Evolutionary conservation across 2,329 filamentous ascomycete species (phyloP), one percentile per base, ranked within the genome.

Genomic region (Verticillium isaacii): DNA sequence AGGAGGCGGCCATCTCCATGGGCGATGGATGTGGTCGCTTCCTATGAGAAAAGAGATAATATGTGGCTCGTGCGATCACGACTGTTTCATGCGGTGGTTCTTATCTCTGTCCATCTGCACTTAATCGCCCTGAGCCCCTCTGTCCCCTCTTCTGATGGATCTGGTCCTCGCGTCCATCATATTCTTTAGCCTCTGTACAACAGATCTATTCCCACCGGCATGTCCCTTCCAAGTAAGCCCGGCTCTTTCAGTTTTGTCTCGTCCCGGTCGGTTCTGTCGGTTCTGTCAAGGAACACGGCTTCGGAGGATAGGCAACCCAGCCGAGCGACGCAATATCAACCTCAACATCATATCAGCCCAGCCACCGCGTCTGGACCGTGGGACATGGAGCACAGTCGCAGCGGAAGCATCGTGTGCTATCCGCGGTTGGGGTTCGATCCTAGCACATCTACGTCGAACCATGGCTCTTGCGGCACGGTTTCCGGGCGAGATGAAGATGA

Each of bases 401-500:
- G 23, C 17, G 41, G 41, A n/a, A 56, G 19, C 39, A 54, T 15
- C 34, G 61, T 61, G 17, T 61, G 61, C 9, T 63, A 59, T 54
- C 52, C 56, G 17, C 19, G 41, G 32, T 56, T 60, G 7, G 58
- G 57, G 12, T 63, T 62, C 23, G 62, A 66, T 45, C 50, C 62
- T 54, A 62, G 60, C 29, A 56, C 64, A 15, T 63, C 61, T 9
- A 60, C 58, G 9, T 54, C 55, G 32, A 58, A 64, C 25, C 55
- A 59, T 41, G 64, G 66, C 37, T 62, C 56, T 32, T 71, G 75
- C 57, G 77, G 74, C 64, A 77, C 74, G 45, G 71, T 70, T 25
- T 81, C 77, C 63, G 80, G 77, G 2, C 73, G 76, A 39, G 83
- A 84, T 45, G 84, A 87, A 64, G 85, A 87, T n/a, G n/a, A n/a